phyloP scores from a whole-genome alignment of 371 early-diverging fungal species.

The Rhizopus delemar region DNA sequence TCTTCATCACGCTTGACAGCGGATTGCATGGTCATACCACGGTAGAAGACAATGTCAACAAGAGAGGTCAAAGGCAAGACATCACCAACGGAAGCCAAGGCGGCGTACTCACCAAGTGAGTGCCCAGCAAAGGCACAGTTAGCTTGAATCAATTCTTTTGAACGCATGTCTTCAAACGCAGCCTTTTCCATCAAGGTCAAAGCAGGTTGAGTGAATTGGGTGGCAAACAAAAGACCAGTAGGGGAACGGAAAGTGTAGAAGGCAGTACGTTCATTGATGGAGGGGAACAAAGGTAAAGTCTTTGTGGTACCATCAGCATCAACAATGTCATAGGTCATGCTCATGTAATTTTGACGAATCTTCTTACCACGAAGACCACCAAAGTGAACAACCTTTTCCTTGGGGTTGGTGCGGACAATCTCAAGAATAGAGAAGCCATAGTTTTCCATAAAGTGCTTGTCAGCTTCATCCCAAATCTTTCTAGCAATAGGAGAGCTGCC shows the following conservation, averaged over 20 bases:
- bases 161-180: slow-evolving; percentile 89
- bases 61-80: slow-evolving; percentile 85
- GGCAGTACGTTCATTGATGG: slow-evolving; percentile 77
- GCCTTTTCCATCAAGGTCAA: slow-evolving; percentile 93
- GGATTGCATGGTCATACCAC: slow-evolving; percentile 97
- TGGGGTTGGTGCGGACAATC: slow-evolving; percentile 93
- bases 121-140: slow-evolving; percentile 94
- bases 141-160: slow-evolving; percentile 81
- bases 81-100: slow-evolving; percentile 87
- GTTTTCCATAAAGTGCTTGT: slow-evolving; percentile 80
- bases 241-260: slow-evolving; percentile 91
- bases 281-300: slow-evolving; percentile 88
- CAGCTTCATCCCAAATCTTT: slow-evolving; percentile 93
- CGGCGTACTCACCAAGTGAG: slow-evolving; percentile 95
- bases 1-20: slow-evolving; percentile 84
- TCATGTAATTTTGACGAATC: slow-evolving; percentile 88
- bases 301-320: slow-evolving; percentile 70
- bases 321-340: slow-evolving; percentile 88
- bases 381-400: slow-evolving; percentile 89
- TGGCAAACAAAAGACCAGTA: slow-evolving; percentile 89
- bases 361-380: slow-evolving; percentile 89
- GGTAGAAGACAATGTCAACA: slow-evolving; percentile 94
- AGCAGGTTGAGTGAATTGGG: slow-evolving; percentile 96
- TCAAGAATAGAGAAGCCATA: slow-evolving; percentile 93
- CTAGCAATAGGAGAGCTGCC: slow-evolving; percentile 80